phyloP scores from a whole-genome alignment of 208 protist genomes.

The Porcisia deanei region DNA sequence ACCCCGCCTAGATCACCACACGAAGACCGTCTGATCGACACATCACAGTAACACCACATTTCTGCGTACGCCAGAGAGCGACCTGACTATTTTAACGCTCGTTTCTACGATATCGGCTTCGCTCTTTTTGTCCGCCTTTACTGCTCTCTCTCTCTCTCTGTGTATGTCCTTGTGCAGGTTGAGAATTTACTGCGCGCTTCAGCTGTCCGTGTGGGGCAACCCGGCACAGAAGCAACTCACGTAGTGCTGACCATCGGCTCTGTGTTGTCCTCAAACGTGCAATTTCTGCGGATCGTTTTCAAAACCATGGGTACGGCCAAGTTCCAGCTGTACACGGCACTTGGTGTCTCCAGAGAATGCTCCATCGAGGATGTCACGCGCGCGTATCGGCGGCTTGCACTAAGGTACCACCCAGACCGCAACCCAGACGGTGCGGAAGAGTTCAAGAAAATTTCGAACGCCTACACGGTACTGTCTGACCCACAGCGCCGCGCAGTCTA shows the following conservation, averaged over 20 bases:
- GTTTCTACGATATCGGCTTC: not conserved
- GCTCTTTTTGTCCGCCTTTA: constrained; percentile 25
- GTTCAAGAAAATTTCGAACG: constrained; percentile 92
- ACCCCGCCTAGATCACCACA: too few species aligned
- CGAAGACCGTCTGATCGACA: too few species aligned
- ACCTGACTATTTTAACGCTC: not conserved
- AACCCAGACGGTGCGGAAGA: constrained; percentile 82
- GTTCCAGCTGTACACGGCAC: constrained; percentile 54
- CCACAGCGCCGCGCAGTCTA: constrained; percentile 95
- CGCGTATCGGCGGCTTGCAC: constrained; percentile 74
- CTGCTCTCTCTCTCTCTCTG: not conserved
- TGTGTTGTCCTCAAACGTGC: not conserved
- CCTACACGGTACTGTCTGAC: constrained; percentile 97
- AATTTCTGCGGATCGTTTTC: too few species aligned
- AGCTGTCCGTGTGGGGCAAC: not conserved
- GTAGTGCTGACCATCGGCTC: not conserved
- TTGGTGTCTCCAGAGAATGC: constrained; percentile 54
- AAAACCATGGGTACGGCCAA: constrained; percentile 16
- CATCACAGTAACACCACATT: not conserved
- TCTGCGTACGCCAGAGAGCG: too few species aligned
- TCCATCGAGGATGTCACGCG: constrained; percentile 50
- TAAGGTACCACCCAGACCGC: constrained; percentile 89
- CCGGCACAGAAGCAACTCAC: not conserved
- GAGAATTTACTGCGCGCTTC: not conserved
- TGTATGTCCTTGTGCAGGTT: not conserved